Conservation (phyloP, 768 basidiomycete species). For the Astraeus odoratus region DNA sequence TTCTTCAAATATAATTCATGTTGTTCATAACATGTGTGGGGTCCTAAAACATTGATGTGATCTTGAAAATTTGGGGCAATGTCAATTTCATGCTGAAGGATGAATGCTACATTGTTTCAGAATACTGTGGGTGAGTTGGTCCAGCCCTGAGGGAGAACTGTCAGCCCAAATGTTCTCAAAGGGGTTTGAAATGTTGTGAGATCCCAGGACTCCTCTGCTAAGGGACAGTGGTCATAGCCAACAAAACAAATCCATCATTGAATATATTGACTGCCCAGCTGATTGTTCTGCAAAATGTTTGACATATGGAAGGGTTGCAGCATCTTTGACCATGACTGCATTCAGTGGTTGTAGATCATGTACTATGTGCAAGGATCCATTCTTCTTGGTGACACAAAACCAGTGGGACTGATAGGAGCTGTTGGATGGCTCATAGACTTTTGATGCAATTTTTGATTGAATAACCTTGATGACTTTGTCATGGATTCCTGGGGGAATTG, state of each 20-base stretch:
- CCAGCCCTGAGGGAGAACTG: slow-evolving; percentile 34
- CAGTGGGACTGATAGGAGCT: slow-evolving; percentile 31
- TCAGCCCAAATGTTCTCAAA: slow-evolving; percentile 14
- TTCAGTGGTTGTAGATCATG: slow-evolving; percentile 19
- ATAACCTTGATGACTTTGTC: slow-evolving; percentile 15
- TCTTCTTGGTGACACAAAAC: slow-evolving; percentile 31
- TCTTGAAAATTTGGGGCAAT: slow-evolving; percentile 33
- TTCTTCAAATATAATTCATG: not conserved
- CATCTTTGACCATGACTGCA: not conserved
- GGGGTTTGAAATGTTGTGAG: not conserved
- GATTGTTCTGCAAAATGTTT: slow-evolving; percentile 12
- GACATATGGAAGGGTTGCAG: slow-evolving; percentile 5
- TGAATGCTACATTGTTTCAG: slow-evolving; percentile 32
- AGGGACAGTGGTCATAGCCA: not conserved
- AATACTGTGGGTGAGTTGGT: slow-evolving; percentile 35
- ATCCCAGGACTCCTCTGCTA: not conserved
- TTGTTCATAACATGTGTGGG: too few species aligned
- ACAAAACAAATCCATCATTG: not conserved
- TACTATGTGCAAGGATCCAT: slow-evolving; percentile 11
- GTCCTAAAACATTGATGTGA: slow-evolving; percentile 30
- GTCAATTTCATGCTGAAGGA: slow-evolving; percentile 33
- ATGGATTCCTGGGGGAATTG: slow-evolving; percentile 22
- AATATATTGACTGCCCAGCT: slow-evolving; percentile 1
- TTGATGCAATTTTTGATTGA: slow-evolving; percentile 27
- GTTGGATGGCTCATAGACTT: slow-evolving; percentile 34